Percentiles rank a stretch among this genome's conserved stretches.
phyloP scores from a whole-genome alignment of 768 basidiomycete species.

The Serendipita sp. region DNA sequence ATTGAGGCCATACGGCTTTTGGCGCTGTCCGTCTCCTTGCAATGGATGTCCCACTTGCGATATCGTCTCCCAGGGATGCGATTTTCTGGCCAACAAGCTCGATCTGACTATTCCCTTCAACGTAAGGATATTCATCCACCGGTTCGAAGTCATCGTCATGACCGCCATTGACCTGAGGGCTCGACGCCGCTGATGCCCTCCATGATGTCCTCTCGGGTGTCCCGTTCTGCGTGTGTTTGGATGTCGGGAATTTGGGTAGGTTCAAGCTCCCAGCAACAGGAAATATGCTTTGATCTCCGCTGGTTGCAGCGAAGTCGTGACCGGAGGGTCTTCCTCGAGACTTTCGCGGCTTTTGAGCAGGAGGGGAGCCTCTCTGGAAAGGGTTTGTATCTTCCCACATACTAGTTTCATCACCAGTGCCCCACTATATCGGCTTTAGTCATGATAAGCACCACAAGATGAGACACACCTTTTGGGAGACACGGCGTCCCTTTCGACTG shows the following conservation, averaged over 20 bases:
- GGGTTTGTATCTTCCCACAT: slow-evolving; percentile 5
- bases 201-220: neutral
- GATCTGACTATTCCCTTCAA: slow-evolving; percentile 2
- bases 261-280: neutral
- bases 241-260: neutral
- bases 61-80: slow-evolving; percentile 6
- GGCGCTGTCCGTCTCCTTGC: neutral
- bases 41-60: neutral
- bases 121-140: neutral
- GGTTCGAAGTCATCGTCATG: neutral
- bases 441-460: neutral
- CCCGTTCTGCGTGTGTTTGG: neutral
- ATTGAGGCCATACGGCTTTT: neutral
- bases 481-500: neutral
- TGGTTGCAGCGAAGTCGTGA: neutral
- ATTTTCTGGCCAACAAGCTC: slow-evolving; percentile 24
- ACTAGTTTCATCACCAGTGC: slow-evolving; percentile 1
- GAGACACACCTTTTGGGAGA: neutral
- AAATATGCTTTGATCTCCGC: neutral
- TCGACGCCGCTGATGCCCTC: neutral
- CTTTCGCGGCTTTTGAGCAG: neutral
- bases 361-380: neutral
- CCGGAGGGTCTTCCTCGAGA: neutral
- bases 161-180: neutral
- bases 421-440: neutral